Evolutionary conservation across 1,139 yeast species (phyloP).

Genomic region (Hanseniaspora sp.): DNA sequence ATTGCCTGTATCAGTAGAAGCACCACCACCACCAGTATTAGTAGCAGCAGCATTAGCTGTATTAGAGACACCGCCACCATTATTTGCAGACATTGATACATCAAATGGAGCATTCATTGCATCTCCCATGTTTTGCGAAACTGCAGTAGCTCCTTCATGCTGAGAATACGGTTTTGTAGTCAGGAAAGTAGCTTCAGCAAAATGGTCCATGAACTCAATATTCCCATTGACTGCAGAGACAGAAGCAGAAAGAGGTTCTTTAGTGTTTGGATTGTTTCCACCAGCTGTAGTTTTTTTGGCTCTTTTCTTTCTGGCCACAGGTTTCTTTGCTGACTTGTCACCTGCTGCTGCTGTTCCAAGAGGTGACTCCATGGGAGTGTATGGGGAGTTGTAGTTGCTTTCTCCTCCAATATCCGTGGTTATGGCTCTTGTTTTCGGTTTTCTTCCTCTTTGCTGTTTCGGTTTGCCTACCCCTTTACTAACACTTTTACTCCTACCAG

Average conservation of each 20-base stretch:
- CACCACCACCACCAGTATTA: not conserved
- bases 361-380: not conserved
- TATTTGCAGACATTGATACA: not conserved
- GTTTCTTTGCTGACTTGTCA: not conserved
- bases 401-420: not conserved
- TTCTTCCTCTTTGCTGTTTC: not conserved
- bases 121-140: not conserved
- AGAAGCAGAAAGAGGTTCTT: not conserved
- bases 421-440: not conserved
- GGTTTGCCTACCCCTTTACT: not conserved
- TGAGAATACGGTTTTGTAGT: not conserved
- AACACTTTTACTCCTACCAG: not conserved
- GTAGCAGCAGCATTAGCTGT: not conserved
- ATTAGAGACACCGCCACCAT: not conserved
- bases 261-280: not conserved
- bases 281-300: not conserved
- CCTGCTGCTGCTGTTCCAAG: not conserved
- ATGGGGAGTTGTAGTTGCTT: not conserved
- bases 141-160: not conserved
- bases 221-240: not conserved
- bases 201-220: not conserved
- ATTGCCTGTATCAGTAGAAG: not conserved
- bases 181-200: not conserved
- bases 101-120: too few species aligned
- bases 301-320: not conserved